A percentile compares a stretch with the other conserved stretches of the same genome.
These are phyloP conservation scores for Tetragonia tetragonoides DNA, from an alignment of 148 eudicot genomes.

Conservation along the genomic window DNA sequence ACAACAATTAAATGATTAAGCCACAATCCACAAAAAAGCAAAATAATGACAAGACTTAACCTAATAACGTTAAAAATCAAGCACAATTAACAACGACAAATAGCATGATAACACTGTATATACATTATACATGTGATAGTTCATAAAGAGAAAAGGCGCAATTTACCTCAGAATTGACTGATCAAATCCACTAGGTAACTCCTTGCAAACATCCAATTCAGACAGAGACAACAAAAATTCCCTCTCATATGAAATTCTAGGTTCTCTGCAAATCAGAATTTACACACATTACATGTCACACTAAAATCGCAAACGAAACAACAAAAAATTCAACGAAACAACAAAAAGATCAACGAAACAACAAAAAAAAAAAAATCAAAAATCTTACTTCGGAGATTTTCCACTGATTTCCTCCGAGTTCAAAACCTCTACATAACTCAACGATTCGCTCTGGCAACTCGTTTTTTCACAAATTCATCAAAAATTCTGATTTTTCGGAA, in stretches of 20 bases:
- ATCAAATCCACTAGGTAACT: constrained; percentile 22
- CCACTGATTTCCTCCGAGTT: constrained; percentile 1
- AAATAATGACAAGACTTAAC: no score
- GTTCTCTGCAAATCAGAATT: constrained; percentile 14
- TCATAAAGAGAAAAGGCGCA: background rate
- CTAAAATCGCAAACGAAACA: background rate
- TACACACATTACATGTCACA: background rate
- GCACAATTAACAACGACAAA: background rate
- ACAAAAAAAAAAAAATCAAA: background rate
- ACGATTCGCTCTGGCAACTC: constrained; percentile 20
- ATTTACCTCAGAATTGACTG: constrained; percentile 28
- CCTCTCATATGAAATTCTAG: constrained; percentile 20
- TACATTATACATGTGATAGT: background rate
- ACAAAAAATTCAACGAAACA: background rate
- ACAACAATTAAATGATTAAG: no score
- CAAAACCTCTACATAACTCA: background rate
- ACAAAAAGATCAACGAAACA: background rate
- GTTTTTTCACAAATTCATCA: constrained; percentile 6
- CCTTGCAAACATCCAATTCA: constrained; percentile 11
- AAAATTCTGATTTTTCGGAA: background rate
- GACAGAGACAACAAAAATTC: constrained; percentile 27
- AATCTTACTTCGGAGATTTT: constrained; percentile 13
- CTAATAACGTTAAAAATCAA: background rate
- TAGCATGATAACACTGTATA: background rate
- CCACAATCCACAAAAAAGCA: no score